These are phyloP conservation scores for Xylariales sp. DNA, from an alignment of 2,329 filamentous ascomycete genomes.

Conservation along the genomic window DNA sequence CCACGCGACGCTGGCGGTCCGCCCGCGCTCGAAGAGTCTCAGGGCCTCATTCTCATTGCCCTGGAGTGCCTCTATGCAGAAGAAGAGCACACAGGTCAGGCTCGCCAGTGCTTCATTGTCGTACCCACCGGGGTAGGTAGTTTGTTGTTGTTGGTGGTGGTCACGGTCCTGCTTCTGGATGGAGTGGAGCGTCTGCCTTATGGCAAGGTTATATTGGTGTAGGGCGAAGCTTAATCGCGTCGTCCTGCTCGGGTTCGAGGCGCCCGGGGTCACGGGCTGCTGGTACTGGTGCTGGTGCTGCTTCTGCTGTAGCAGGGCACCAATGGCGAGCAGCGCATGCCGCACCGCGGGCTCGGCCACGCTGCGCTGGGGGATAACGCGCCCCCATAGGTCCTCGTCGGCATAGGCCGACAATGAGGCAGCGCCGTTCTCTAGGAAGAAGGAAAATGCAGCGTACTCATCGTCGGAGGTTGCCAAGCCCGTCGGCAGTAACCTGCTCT, in stretches of 20 bases:
- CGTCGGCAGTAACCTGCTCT: constrained; percentile 10
- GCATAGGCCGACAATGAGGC: constrained; percentile 29
- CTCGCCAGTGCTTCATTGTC: not conserved
- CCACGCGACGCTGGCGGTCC: too few species aligned
- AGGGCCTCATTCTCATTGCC: constrained; percentile 3
- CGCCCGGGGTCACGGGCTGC: not conserved
- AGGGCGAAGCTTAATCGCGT: not conserved
- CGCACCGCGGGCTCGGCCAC: constrained; percentile 30
- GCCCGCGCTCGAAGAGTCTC: constrained; percentile 1
- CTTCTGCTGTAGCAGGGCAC: not conserved
- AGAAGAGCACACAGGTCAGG: constrained; percentile 4
- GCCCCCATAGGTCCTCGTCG: constrained; percentile 35
- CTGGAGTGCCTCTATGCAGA: constrained; percentile 3
- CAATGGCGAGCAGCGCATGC: constrained; percentile 32
- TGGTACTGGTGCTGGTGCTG: not conserved
- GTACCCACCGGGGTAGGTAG: too few species aligned
- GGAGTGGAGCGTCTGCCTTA: not conserved
- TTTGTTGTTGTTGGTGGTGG: too few species aligned
- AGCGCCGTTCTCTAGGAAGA: constrained; percentile 31
- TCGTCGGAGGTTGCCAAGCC: constrained; percentile 6
- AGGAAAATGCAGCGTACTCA: constrained; percentile 28
- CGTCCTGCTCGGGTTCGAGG: too few species aligned
- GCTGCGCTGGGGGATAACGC: constrained; percentile 30
- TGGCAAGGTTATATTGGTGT: constrained; percentile 1
- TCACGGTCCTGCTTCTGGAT: too few species aligned